Conservation (phyloP, 495 filamentous ascomycete genomes). For the Gamarada debralockiae region DNA sequence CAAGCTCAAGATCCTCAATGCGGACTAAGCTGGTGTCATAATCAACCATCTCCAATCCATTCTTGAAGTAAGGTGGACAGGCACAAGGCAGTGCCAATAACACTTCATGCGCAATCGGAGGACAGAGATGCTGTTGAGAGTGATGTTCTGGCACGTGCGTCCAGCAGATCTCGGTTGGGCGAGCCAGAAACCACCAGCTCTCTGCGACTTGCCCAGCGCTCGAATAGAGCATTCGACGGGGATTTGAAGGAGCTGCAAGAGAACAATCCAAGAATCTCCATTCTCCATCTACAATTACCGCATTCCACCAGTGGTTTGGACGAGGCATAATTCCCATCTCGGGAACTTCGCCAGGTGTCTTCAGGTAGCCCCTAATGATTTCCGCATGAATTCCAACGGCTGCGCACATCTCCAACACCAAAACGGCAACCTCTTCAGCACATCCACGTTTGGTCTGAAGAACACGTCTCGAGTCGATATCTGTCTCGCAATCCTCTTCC, state of each 20-base stretch:
- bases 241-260: constrained; percentile 85
- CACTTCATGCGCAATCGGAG: constrained; percentile 77
- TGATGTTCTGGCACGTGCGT: constrained; percentile 86
- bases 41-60: constrained; percentile 70
- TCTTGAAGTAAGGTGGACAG: constrained; percentile 84
- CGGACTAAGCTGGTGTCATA: constrained; percentile 86
- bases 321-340: constrained; percentile 72
- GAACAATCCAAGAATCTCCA: constrained; percentile 98
- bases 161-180: constrained; percentile 85
- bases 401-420: constrained; percentile 90
- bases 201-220: constrained; percentile 69
- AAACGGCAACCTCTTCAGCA: constrained; percentile 83
- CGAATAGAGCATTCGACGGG: constrained; percentile 71
- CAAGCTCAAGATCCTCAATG: constrained; percentile 87
- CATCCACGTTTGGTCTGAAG: constrained; percentile 81
- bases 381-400: constrained; percentile 87
- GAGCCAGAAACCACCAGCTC: constrained; percentile 84
- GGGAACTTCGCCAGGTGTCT: constrained; percentile 77
- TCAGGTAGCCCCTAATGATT: constrained; percentile 82
- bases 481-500: constrained; percentile 84
- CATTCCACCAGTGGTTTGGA: constrained; percentile 98
- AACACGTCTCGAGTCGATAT: constrained; percentile 75
- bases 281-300: constrained; percentile 86
- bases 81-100: constrained; percentile 80
- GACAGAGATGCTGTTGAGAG: constrained; percentile 88